Evolutionary conservation across 208 protist genomes (phyloP), one percentile per base, ranked within the genome.

Genomic region (Trypanosoma grayi): DNA sequence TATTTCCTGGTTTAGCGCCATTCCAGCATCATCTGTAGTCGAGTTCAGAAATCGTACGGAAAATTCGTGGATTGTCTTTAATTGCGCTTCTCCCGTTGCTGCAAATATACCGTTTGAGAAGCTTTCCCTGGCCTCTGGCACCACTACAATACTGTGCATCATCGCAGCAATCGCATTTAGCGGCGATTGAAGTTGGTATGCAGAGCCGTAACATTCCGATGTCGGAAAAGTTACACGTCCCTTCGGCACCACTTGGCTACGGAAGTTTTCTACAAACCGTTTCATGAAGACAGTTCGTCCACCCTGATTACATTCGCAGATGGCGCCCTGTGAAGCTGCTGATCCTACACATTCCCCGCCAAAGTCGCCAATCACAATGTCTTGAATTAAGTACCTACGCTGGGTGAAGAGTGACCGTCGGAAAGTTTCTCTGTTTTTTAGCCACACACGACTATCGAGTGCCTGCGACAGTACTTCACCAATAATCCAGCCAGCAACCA

Each of bases 361-460:
- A 44, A 50, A 76, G 40, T 58, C 50, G 4, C 70, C 62, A 48
- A 76, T 31, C n/a, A 76, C 45, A 36, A 70, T 14, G 33, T 70
- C 62, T 8, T 66, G 57, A 52, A 68, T 41, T 7, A 66, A 2
- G 30, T 64, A 76, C 14, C 63, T 50, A 5, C 64, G 53, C 27
- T 69, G 70, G 14, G 56, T 57, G 33, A 70, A 71, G 7, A 77
- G 41, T 13, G 59, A 66, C 18, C 46, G 40, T 45, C n/a, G 27
- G 33, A 77, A 77, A 1, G 45, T 34, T 4, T 56, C 5, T 1
- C 52, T 10, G 20, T 27, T 24, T 6, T 37, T 56, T 13, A 54
- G 20, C 51, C 59, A 66, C 16, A 53, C 44, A 0, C 34, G 30
- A 25, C 48, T 43, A 20, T 18, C 31, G 2, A 73, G 30, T 0